Evolutionary conservation across 1,139 yeast genomes (phyloP), one percentile per base, ranked within the genome.

Genomic region (Kazachstania sp.): DNA sequence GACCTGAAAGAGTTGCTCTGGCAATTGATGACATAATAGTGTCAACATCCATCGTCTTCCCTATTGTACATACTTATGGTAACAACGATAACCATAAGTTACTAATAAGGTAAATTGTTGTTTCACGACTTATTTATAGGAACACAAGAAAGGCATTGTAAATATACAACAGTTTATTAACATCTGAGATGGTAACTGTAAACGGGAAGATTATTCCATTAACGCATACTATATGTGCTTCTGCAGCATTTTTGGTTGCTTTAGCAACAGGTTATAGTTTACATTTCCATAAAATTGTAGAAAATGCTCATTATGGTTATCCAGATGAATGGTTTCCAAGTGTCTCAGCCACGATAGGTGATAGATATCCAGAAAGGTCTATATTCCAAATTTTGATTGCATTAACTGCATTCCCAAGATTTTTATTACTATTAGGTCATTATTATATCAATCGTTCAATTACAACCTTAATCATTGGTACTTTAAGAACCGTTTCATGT

Each of bases 241-340:
- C 74, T 16, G 62, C 77, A 20, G 95, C 96, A 1, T 88, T 88
- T 60, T 44, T 83, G 6, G 76, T 81, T 0, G 95, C 97, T 2
- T 72, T 88, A 35, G 65, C 73, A 0, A 79, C 85, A 36, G 97
- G 95, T 4, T 78, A 78, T 54, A 71, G 71, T 50, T 72, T 88
- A 15, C 97, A 88, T 65, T 88, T 81, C 65, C 71, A 83, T 52
- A 90, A 92, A 64, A 92, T 92, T 60, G 96, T 92, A 12, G 73
- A 81, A 58, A 92, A 92, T 64, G 83, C 92, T 41, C 78, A 79
- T 52, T 90, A 73, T 61, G 95, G 95, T 0, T 92, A 86, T 62
- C 98, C 98, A 1, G 94, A 88, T 50, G 98, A 92, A 67, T 92
- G 98, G 98, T 90, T 92, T 61, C 98, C 98, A 1, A 83, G 95